Base-by-base conservation (phyloP, 2,329 filamentous ascomycete species). In the Fusarium multiceps region DNA sequence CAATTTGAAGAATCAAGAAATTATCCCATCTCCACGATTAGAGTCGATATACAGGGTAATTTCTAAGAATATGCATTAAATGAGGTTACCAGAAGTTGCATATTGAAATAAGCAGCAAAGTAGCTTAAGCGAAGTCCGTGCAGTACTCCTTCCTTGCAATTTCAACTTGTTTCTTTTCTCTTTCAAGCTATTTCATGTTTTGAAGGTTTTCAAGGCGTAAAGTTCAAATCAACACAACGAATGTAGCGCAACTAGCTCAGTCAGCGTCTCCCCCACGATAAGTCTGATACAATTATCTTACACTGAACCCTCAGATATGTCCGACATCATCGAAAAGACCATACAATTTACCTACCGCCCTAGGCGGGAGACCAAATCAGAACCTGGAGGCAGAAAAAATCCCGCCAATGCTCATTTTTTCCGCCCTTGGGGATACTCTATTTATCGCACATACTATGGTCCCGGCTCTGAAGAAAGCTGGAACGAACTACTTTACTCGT, bases 391-490 rank as follows among this genome's bases (percentile, higher is more conserved):
- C 4, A 48, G 27, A 20, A 48, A 48, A 11, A 20, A 47, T 21
- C 45, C 45, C 6, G 25, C n/a, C n/a, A 69, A 61, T 25, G 55
- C 59, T 13, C 27, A 64, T 14, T 37, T 43, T 4, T 64, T 57
- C 28, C 16, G 32, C 13, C 34, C 28, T 1, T 69, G 63, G 55
- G 66, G 63, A 6, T 67, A 60, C 23, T 43, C 55, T 10, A 64
- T 69, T 18, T 67, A 69, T 28, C 55, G 63, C 40, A 64, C 53
- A 1, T 46, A 64, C 28, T 68, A 69, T 13, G 16, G 48, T 32
- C 40, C 30, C 6, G 51, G 43, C 7, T 61, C 61, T 1, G 43
- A 69, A 1, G 14, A 61, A 23, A 4, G 50, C 30, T 67, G 59
- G 63, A 13, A 58, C 1, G 50, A 14, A 10, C 59, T 69, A 4